A percentile compares a stretch with the other conserved stretches of the same genome.
Conservation (phyloP, 108 stramenopile species). For the Skeletonema grethae region DNA sequence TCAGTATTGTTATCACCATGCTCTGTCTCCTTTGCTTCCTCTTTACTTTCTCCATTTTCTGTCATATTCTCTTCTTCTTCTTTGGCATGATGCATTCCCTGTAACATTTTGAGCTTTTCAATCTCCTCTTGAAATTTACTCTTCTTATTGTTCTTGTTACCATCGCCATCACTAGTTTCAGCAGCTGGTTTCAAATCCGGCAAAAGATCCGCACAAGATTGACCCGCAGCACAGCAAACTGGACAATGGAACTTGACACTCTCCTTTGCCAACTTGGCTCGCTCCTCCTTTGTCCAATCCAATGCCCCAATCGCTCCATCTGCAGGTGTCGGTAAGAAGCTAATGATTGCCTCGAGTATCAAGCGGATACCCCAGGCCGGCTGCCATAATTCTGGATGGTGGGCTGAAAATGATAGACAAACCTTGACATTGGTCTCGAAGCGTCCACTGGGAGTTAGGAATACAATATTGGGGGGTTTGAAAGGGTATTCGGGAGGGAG, state of each 20-base stretch:
- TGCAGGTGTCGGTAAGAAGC: conserved; percentile 93
- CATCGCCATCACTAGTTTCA: conserved; percentile 14
- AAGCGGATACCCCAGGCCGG: conserved; percentile 93
- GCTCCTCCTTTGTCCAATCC: conserved; percentile 84
- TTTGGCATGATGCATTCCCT: conserved; percentile 49
- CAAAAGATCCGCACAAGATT: conserved; percentile 51
- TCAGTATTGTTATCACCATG: background rate
- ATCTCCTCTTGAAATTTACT: conserved; percentile 76
- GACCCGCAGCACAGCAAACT: conserved; percentile 50
- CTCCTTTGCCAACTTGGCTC: conserved; percentile 70
- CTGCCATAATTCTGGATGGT: conserved; percentile 98
- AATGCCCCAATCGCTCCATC: conserved; percentile 97
- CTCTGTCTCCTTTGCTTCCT: conserved; percentile 22
- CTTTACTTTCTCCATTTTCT: conserved; percentile 23
- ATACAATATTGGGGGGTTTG: conserved; percentile 97
- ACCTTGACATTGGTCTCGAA: conserved; percentile 96
- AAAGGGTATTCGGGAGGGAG: conserved; percentile 66
- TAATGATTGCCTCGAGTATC: conserved; percentile 96
- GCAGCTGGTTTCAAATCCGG: conserved; percentile 49
- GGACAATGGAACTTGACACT: conserved; percentile 57
- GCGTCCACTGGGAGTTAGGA: conserved; percentile 94
- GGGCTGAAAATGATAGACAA: conserved; percentile 93
- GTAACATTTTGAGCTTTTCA: conserved; percentile 73
- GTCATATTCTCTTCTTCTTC: conserved; percentile 32
- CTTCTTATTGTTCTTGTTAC: conserved; percentile 3